phyloP scores from a whole-genome alignment of 228 moss, liverwort and hornwort species.

The Sphagnum fallax region DNA sequence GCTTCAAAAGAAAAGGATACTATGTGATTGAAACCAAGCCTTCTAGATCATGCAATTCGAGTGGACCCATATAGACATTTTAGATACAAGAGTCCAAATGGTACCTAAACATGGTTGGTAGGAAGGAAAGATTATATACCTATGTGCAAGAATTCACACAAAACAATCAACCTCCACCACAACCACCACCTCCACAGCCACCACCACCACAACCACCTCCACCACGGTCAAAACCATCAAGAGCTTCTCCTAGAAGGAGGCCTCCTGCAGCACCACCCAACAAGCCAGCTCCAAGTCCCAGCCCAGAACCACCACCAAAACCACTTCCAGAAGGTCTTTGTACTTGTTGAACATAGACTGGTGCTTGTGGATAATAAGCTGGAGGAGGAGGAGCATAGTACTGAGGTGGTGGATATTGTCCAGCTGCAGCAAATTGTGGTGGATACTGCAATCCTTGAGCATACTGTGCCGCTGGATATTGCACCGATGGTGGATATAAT shows the following conservation, averaged over 20 bases:
- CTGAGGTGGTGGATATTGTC: too few relatives aligned
- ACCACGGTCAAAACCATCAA: conserved; percentile 5
- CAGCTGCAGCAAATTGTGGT: too few relatives aligned
- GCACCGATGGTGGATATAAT: conserved; percentile 1
- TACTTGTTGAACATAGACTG: not conserved
- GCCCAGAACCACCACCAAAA: conserved; percentile 5
- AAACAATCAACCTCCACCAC: too few relatives aligned
- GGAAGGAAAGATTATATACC: too few relatives aligned
- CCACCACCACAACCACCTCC: not conserved
- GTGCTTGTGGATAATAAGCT: conserved; percentile 9
- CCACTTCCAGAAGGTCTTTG: not conserved
- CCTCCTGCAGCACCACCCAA: conserved; percentile 31
- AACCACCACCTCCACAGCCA: too few relatives aligned
- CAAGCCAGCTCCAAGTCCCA: conserved; percentile 37
- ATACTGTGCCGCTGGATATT: not conserved
- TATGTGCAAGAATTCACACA: too few relatives aligned
- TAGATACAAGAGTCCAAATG: too few relatives aligned
- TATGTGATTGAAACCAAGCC: too few relatives aligned
- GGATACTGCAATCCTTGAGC: conserved; percentile 10
- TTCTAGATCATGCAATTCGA: too few relatives aligned
- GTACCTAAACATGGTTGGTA: too few relatives aligned
- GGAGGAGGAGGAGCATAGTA: not conserved
- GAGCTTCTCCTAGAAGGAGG: conserved; percentile 29
- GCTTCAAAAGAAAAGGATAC: too few relatives aligned
- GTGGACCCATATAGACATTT: too few relatives aligned